A percentile compares a stretch with the other conserved stretches of the same genome.
phyloP scores from a whole-genome alignment of 163 green algal genomes.

The Chlamydomonas reinhardtii region DNA sequence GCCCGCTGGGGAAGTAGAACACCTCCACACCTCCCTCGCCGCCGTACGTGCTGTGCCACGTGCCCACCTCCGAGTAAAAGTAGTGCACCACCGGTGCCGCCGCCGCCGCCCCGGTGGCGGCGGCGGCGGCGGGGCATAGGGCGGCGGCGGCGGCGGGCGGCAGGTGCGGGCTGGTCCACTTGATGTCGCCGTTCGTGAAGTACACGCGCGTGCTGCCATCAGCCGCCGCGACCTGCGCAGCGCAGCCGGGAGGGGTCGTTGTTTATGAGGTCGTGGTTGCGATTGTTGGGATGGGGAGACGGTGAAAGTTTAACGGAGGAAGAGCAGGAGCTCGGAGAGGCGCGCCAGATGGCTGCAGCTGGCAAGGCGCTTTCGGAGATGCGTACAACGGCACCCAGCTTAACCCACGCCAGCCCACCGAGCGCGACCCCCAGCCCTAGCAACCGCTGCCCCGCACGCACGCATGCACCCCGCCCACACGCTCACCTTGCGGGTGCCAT shows the following conservation, averaged over 20 bases:
- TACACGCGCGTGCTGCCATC: slow-evolving; percentile 54
- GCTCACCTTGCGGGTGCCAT: slow-evolving; percentile 72
- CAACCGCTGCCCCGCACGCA: no score
- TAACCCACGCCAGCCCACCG: no score
- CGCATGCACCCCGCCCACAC: neutral
- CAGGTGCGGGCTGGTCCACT: slow-evolving; percentile 16
- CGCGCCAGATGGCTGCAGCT: no score
- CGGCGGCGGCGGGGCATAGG: neutral
- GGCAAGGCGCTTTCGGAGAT: no score
- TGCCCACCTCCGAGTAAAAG: slow-evolving; percentile 60
- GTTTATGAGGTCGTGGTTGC: no score
- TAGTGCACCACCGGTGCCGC: slow-evolving; percentile 15
- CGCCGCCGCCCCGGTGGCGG: neutral
- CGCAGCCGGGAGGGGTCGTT: no score
- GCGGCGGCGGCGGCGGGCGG: neutral
- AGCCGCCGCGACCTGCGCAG: slow-evolving; percentile 21
- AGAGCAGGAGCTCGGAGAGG: neutral
- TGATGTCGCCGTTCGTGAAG: slow-evolving; percentile 42
- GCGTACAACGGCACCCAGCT: no score
- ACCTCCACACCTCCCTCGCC: slow-evolving; percentile 75
- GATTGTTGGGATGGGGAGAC: no score
- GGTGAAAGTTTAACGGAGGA: neutral
- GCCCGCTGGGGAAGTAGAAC: slow-evolving; percentile 89
- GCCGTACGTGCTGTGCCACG: slow-evolving; percentile 79
- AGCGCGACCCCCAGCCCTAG: no score